phyloP scores from a whole-genome alignment of 495 filamentous ascomycete genomes.

The Hypoxylon lienhwacheense region DNA sequence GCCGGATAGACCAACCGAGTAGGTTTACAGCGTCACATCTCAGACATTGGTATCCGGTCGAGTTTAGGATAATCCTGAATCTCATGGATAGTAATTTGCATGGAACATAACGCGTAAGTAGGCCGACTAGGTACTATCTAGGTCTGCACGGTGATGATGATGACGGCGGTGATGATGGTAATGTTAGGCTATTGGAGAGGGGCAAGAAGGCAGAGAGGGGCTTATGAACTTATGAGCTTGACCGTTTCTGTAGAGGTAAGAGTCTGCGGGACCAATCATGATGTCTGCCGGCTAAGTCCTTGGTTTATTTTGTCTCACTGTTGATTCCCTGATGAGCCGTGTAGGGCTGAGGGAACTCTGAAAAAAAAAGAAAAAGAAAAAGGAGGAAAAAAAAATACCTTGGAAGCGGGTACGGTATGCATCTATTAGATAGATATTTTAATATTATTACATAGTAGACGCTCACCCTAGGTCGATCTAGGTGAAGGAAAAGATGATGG shows the following conservation, averaged over 20 bases:
- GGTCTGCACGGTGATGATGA: slow-evolving; percentile 1
- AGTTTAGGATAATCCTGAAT: not conserved
- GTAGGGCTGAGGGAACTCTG: slow-evolving; percentile 30
- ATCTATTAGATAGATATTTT: no score
- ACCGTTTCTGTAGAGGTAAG: slow-evolving; percentile 26
- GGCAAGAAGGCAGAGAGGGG: slow-evolving; percentile 4
- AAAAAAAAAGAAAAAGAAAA: slow-evolving; percentile 1
- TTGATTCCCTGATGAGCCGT: slow-evolving; percentile 17
- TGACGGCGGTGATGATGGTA: not conserved
- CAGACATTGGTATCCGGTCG: slow-evolving; percentile 2
- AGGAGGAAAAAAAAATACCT: no score
- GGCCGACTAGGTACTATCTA: not conserved
- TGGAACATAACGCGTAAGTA: slow-evolving; percentile 1
- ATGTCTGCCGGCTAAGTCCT: not conserved
- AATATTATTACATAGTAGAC: no score
- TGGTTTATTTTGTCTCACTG: slow-evolving; percentile 20
- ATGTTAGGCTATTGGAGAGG: slow-evolving; percentile 4
- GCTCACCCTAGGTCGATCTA: no score
- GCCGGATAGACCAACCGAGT: not conserved
- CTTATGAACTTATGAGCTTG: slow-evolving; percentile 16
- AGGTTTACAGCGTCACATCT: not conserved
- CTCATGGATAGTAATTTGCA: not conserved
- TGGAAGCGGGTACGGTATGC: no score
- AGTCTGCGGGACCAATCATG: slow-evolving; percentile 30
- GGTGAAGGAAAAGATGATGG: not conserved